These are phyloP conservation scores for Moesziomyces sp. DNA, from an alignment of 1,284 basidiomycete species.

Conservation along the genomic window DNA sequence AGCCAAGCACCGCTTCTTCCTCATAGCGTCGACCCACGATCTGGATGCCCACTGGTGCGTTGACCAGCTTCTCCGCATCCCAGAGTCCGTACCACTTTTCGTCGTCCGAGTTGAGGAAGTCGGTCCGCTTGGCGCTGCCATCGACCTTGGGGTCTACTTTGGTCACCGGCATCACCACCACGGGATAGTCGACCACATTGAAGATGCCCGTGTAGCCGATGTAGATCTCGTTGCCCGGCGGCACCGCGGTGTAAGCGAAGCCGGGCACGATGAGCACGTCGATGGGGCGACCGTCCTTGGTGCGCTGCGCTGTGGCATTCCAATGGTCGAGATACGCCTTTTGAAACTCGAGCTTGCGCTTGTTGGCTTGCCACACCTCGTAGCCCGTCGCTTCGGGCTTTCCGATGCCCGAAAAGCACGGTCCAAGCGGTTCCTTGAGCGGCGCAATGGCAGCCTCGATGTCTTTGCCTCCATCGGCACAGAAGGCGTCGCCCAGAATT, in stretches of 20 bases:
- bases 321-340: slow-evolving; percentile 73
- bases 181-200: slow-evolving; percentile 78
- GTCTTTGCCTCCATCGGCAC: slow-evolving; percentile 60
- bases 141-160: slow-evolving; percentile 70
- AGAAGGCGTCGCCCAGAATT: slow-evolving; percentile 55
- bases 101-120: slow-evolving; percentile 52
- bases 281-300: slow-evolving; percentile 72
- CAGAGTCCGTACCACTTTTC: slow-evolving; percentile 51
- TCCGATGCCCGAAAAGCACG: slow-evolving; percentile 28
- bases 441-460: slow-evolving; percentile 38
- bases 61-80: slow-evolving; percentile 70
- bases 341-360: slow-evolving; percentile 69
- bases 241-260: slow-evolving; percentile 72
- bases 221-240: slow-evolving; percentile 71
- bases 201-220: slow-evolving; percentile 68
- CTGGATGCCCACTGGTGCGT: slow-evolving; percentile 78
- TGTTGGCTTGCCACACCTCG: slow-evolving; percentile 73
- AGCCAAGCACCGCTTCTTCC: slow-evolving; percentile 76
- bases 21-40: slow-evolving; percentile 77
- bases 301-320: slow-evolving; percentile 71
- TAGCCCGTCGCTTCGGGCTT: slow-evolving; percentile 68
- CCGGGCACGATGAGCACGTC: slow-evolving; percentile 75
- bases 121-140: slow-evolving; percentile 72
- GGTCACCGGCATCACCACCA: slow-evolving; percentile 74
- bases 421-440: slow-evolving; percentile 55